A percentile compares a stretch with the other conserved stretches of the same genome.
These are phyloP conservation scores for Fraxinus sp. DNA, from an alignment of 305 asterid genomes.

Conservation along the genomic window DNA sequence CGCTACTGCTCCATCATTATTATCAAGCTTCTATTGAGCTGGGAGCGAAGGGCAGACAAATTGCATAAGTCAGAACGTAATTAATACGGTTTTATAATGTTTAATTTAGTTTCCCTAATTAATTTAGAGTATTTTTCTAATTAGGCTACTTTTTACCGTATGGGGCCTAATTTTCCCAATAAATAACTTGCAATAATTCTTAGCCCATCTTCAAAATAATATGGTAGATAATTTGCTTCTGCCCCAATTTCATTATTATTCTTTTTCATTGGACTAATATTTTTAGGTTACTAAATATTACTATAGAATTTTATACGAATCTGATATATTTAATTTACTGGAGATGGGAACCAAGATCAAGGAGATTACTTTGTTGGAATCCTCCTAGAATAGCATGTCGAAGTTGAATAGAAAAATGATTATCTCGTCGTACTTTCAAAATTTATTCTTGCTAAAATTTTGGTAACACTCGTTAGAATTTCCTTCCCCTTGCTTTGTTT, in stretches of 20 bases:
- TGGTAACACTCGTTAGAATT: background rate
- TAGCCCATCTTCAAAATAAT: background rate
- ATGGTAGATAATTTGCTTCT: background rate
- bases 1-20: slow-evolving; percentile 34
- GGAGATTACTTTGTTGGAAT: slow-evolving; percentile 39
- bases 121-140: no score
- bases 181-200: background rate
- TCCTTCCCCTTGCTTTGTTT: background rate
- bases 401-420: slow-evolving; percentile 3
- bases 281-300: background rate
- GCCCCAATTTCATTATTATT: background rate
- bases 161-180: no score
- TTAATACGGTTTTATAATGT: no score
- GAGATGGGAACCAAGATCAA: slow-evolving; percentile 32
- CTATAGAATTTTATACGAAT: background rate
- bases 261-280: background rate
- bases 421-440: no score
- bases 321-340: background rate
- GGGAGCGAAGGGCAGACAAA: background rate
- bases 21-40: background rate
- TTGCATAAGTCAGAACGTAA: background rate
- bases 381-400: slow-evolving; percentile 24
- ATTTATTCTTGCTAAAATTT: background rate
- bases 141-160: no score
- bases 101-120: no score